Percentiles rank a stretch among this genome's conserved stretches.
These are phyloP conservation scores for Leptosphaerulina australis DNA, from an alignment of 2,329 filamentous ascomycete species.

Conservation along the genomic window DNA sequence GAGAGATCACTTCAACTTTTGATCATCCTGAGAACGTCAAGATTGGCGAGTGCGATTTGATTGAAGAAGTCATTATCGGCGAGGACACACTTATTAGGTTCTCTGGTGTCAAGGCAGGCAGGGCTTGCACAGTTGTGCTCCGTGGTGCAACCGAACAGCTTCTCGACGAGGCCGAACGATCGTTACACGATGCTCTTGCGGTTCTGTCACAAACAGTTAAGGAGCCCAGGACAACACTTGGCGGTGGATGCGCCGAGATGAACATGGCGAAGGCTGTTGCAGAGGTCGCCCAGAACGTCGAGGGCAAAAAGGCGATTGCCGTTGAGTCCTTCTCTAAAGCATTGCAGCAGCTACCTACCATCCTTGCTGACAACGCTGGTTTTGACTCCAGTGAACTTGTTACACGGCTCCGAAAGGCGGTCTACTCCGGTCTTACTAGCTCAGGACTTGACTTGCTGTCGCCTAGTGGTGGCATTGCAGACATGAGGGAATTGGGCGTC, in stretches of 20 bases:
- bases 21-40: constrained; percentile 98
- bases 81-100: constrained; percentile 98
- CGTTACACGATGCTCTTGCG: constrained; percentile 91
- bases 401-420: constrained; percentile 85
- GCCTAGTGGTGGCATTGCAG: constrained; percentile 88
- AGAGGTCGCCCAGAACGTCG: constrained; percentile 87
- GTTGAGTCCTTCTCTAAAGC: constrained; percentile 89
- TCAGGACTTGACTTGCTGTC: constrained; percentile 89
- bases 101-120: constrained; percentile 89
- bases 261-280: constrained; percentile 98
- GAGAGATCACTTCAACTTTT: constrained; percentile 96
- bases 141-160: constrained; percentile 96
- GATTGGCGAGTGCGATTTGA: constrained; percentile 90
- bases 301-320: constrained; percentile 95
- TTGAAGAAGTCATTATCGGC: constrained; percentile 97
- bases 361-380: constrained; percentile 95
- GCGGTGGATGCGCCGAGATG: constrained; percentile 97
- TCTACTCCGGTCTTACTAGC: constrained; percentile 92
- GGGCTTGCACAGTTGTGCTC: constrained; percentile 95
- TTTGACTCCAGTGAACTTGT: constrained; percentile 95
- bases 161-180: constrained; percentile 94
- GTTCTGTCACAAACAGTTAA: constrained; percentile 96
- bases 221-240: constrained; percentile 91
- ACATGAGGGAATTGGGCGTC: constrained; percentile 94
- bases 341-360: constrained; percentile 91